Evolutionary conservation across 2,329 filamentous ascomycete species (phyloP).

Genomic region (Aspergillus tubingensis): DNA sequence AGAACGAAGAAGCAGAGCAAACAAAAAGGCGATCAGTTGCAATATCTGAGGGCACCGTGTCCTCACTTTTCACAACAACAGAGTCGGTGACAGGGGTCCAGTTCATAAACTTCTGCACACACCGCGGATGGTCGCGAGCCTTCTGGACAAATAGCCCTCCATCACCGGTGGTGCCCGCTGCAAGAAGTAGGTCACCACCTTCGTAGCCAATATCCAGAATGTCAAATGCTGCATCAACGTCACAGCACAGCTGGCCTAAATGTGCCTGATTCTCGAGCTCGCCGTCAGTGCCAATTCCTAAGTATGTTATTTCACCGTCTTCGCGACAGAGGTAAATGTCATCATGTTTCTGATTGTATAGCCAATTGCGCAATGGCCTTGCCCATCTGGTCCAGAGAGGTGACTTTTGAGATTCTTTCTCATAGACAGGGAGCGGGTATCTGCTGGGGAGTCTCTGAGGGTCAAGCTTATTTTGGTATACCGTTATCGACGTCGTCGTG

Average conservation of each 20-base stretch:
- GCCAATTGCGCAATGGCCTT: conserved; percentile 67
- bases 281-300: conserved; percentile 63
- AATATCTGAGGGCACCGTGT: conserved; percentile 23
- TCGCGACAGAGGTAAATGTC: conserved; percentile 84
- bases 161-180: conserved; percentile 74
- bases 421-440: conserved; percentile 33
- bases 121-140: conserved; percentile 56
- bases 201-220: conserved; percentile 63
- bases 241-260: conserved; percentile 68
- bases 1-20: conserved; percentile 63
- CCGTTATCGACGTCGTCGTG: conserved; percentile 58
- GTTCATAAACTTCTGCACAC: conserved; percentile 64
- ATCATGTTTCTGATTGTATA: conserved; percentile 67
- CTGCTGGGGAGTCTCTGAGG: conserved; percentile 26
- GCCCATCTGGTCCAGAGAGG: conserved; percentile 86
- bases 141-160: conserved; percentile 74
- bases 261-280: conserved; percentile 59
- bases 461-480: conserved; percentile 47
- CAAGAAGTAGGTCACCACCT: conserved; percentile 75
- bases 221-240: conserved; percentile 80
- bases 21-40: conserved; percentile 64
- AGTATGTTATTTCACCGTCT: conserved; percentile 75
- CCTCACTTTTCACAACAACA: conserved; percentile 30
- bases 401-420: conserved; percentile 26
- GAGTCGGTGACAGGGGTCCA: conserved; percentile 58